A percentile compares a stretch with the other conserved stretches of the same genome.
phyloP scores from a whole-genome alignment of 192 early-diverging fungal species.

The Coemansia sp. region DNA sequence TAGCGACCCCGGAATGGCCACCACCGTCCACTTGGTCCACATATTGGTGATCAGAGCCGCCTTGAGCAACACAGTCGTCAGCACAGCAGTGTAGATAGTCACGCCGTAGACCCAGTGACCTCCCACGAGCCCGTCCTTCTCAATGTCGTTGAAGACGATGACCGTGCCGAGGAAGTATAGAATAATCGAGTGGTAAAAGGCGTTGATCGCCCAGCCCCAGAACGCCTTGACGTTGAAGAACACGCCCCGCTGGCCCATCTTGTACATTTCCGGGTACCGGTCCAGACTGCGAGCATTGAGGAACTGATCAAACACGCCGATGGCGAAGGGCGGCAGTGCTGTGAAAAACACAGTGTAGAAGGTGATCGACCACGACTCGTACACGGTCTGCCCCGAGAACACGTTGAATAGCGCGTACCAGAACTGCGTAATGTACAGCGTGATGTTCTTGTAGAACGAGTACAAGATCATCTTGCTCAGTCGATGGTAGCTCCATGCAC shows the following conservation, averaged over 20 bases:
- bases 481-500: constrained; percentile 88
- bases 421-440: constrained; percentile 85
- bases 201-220: constrained; percentile 74
- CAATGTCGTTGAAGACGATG: constrained; percentile 59
- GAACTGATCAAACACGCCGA: constrained; percentile 82
- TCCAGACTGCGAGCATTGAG: constrained; percentile 69
- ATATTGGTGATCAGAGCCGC: constrained; percentile 86
- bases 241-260: constrained; percentile 67
- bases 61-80: constrained; percentile 90
- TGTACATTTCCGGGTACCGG: constrained; percentile 86
- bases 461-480: constrained; percentile 83
- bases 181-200: constrained; percentile 69
- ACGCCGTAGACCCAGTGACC: constrained; percentile 64
- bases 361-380: constrained; percentile 84
- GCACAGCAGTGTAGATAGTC: constrained; percentile 68
- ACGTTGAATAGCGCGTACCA: constrained; percentile 90
- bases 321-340: constrained; percentile 73
- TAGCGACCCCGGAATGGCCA: constrained; percentile 91
- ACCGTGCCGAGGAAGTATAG: constrained; percentile 60
- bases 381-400: constrained; percentile 79
- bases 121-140: constrained; percentile 59
- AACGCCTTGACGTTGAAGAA: constrained; percentile 74
- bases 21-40: constrained; percentile 94
- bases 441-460: constrained; percentile 96
- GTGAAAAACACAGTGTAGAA: constrained; percentile 89